Percentiles rank a stretch among this genome's conserved stretches.
Conservation (phyloP, 2,329 filamentous ascomycete species). For the Colletotrichum eleusines region DNA sequence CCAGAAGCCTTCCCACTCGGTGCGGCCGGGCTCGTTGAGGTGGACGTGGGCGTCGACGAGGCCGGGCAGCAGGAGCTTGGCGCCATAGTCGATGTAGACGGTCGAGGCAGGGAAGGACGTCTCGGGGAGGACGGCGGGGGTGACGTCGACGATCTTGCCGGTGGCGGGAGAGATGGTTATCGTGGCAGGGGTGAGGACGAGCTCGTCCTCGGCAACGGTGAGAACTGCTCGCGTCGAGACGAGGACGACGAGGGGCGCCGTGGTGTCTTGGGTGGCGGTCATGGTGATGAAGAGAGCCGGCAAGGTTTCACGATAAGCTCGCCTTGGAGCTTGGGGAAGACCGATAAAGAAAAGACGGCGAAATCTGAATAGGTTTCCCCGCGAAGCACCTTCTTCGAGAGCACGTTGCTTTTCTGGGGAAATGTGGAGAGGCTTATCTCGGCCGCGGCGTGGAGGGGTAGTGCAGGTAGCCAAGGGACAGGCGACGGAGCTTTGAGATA, state of each 20-base stretch:
- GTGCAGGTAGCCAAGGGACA: slow-evolving; percentile 13
- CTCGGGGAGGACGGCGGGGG: slow-evolving; percentile 79
- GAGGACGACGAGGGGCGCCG: slow-evolving; percentile 74
- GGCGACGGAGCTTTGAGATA: slow-evolving; percentile 14
- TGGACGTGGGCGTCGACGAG: slow-evolving; percentile 98
- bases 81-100: slow-evolving; percentile 85
- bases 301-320: slow-evolving; percentile 16
- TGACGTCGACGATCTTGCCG: slow-evolving; percentile 86
- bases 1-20: slow-evolving; percentile 98
- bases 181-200: slow-evolving; percentile 81
- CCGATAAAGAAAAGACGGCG: slow-evolving; percentile 13
- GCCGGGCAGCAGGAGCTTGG: slow-evolving; percentile 86
- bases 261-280: slow-evolving; percentile 47
- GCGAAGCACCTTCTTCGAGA: slow-evolving; percentile 10
- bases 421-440: slow-evolving; percentile 33
- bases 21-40: slow-evolving; percentile 95
- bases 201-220: slow-evolving; percentile 72
- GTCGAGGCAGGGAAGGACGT: slow-evolving; percentile 79
- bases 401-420: neutral
- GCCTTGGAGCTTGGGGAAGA: slow-evolving; percentile 10
- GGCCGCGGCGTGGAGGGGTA: slow-evolving; percentile 27
- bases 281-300: slow-evolving; percentile 44
- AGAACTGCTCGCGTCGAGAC: slow-evolving; percentile 88
- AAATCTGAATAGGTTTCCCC: slow-evolving; percentile 17
- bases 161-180: slow-evolving; percentile 81